Base-by-base conservation (phyloP, 2,329 filamentous ascomycete species). In the Diplodia mutila region DNA sequence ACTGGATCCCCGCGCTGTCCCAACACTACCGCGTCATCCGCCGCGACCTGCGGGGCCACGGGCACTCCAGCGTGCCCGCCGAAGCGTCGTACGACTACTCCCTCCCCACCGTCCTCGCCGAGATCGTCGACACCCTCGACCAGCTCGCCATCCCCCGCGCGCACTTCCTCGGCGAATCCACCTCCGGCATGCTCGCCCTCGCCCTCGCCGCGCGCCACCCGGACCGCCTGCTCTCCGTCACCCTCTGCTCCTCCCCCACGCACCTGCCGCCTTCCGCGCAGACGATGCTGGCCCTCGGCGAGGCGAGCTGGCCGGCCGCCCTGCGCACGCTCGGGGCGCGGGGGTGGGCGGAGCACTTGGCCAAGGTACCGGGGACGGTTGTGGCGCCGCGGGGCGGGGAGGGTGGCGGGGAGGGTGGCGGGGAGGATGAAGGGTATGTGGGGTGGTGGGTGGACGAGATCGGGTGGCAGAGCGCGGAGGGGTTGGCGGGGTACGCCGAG, bases 101-200 rank as follows among this genome's bases (percentile, higher is more conserved):
- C 2, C 12, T 73, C 3, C 69, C 76, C n/a, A 75, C 73, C 2
- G 74, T 79, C 3, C 11, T 78, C 6, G 70, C 61, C 1, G 77
- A 79, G 49, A 73, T 79, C 12, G 51, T 77, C 1, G 76, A 80
- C 61, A 78, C 75, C 16, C 67, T 79, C 8, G 75, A 80, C 65
- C 73, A 77, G 51, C 67, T 79, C 8, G 71, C 70, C 1, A 53
- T 78, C 1, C 39, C 72, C 18, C 75, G 73, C 37, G 72, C 76
- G 5, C 78, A 79, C 66, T 78, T 77, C 65, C 69, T 79, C 5
- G 75, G 77, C 4, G 77, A 80, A 53, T 74, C 71, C 16, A 79
- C 77, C 0, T 71, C 73, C 0, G 77, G 77, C 0, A 78, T 78
- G 69, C 53, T 78, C 27, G 76, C 75, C 6, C 74, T 76, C 65